These are phyloP conservation scores for Diospyros lotus DNA, from an alignment of 148 eudicot genomes.

Conservation along the genomic window DNA sequence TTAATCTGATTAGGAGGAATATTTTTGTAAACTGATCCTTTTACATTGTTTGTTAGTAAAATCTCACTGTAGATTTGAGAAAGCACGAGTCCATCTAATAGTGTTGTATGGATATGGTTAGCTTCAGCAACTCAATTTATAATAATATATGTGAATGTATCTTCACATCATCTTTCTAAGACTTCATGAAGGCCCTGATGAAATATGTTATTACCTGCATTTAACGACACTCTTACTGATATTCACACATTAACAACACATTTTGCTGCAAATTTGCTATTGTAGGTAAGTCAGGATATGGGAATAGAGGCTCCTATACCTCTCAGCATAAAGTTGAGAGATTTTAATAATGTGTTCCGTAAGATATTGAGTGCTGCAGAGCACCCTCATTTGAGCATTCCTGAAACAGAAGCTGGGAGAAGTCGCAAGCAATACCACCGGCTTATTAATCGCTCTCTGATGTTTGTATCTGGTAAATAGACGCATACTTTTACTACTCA, in stretches of 20 bases:
- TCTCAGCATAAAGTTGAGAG: conserved; percentile 67
- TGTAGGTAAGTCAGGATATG: conserved; percentile 90
- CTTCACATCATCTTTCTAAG: neutral
- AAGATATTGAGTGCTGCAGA: conserved; percentile 79
- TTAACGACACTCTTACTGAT: too few relatives aligned
- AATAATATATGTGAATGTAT: too few relatives aligned
- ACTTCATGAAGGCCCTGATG: neutral
- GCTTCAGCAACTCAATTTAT: too few relatives aligned
- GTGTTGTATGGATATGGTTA: too few relatives aligned
- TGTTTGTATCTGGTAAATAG: conserved; percentile 69
- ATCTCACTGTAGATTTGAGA: too few relatives aligned
- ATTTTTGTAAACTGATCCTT: too few relatives aligned
- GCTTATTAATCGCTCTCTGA: conserved; percentile 71
- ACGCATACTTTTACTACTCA: too few relatives aligned
- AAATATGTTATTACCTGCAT: neutral
- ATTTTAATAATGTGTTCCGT: conserved; percentile 65
- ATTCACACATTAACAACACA: neutral
- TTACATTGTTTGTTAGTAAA: too few relatives aligned
- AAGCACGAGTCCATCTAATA: too few relatives aligned
- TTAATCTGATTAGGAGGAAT: too few relatives aligned
- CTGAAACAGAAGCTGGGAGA: conserved; percentile 89
- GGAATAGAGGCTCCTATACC: conserved; percentile 95
- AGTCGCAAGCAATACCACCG: conserved; percentile 77
- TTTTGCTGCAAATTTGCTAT: neutral
- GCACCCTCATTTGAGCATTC: conserved; percentile 91